Evolutionary conservation across 257 asterid species (phyloP).

Genomic region (Nemophila menziesii): DNA sequence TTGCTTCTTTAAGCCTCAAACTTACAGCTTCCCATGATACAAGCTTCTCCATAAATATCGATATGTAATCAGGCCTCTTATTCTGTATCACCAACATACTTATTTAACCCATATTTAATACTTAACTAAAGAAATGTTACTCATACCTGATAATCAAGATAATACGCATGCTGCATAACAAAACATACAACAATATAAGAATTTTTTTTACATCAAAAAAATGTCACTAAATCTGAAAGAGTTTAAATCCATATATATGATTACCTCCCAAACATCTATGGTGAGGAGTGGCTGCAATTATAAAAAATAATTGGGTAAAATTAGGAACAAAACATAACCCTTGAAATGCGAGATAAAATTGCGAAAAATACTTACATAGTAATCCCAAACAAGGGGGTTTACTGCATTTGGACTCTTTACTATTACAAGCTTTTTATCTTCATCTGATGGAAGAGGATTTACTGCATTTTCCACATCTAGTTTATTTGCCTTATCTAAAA

Average conservation of each 20-base stretch:
- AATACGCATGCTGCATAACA: slow-evolving; percentile 70
- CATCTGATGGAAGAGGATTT: slow-evolving; percentile 68
- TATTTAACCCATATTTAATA: background rate
- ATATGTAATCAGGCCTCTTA: slow-evolving; percentile 66
- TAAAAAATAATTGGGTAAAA: slow-evolving; percentile 5
- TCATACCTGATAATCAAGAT: slow-evolving; percentile 80
- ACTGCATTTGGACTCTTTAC: slow-evolving; percentile 95
- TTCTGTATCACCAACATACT: slow-evolving; percentile 32
- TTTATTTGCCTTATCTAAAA: slow-evolving; percentile 74
- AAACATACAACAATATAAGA: slow-evolving; percentile 4
- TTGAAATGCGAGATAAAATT: background rate
- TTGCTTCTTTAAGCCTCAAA: slow-evolving; percentile 78
- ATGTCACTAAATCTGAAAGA: background rate
- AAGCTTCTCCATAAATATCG: slow-evolving; percentile 79
- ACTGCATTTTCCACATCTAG: slow-evolving; percentile 68
- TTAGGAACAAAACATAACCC: background rate
- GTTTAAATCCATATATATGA: background rate
- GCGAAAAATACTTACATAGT: slow-evolving; percentile 43
- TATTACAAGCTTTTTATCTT: slow-evolving; percentile 74
- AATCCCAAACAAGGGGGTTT: slow-evolving; percentile 92
- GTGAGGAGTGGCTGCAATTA: slow-evolving; percentile 85
- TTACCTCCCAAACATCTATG: slow-evolving; percentile 97
- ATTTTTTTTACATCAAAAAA: background rate
- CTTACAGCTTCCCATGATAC: slow-evolving; percentile 89
- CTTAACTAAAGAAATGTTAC: slow-evolving; percentile 1